Evolutionary conservation across 306 rosid species (phyloP).

Genomic region (Medicago lupulina): DNA sequence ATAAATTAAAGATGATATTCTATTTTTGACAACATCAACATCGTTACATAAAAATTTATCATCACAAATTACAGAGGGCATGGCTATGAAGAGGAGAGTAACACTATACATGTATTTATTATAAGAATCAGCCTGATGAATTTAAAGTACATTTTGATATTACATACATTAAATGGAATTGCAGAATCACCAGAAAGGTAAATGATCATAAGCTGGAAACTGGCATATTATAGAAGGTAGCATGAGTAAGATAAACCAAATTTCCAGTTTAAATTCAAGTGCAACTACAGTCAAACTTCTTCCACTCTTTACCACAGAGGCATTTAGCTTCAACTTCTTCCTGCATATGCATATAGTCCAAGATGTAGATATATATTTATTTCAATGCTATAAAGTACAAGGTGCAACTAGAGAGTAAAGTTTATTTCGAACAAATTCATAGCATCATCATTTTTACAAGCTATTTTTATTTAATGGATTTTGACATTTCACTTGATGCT

Average conservation of each 20-base stretch:
- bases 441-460: slow-evolving; percentile 2
- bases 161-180: background rate
- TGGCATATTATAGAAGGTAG: slow-evolving; percentile 54
- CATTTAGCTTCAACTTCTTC: slow-evolving; percentile 70
- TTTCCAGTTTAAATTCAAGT: slow-evolving; percentile 63
- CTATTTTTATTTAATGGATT: background rate
- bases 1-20: too few species aligned
- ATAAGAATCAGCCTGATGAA: slow-evolving; percentile 1
- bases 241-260: slow-evolving; percentile 53
- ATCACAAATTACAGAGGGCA: too few species aligned
- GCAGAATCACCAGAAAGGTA: slow-evolving; percentile 23
- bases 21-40: too few species aligned
- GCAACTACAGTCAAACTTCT: slow-evolving; percentile 70
- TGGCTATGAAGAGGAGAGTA: too few species aligned
- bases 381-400: background rate
- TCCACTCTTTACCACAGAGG: slow-evolving; percentile 72
- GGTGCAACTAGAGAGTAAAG: background rate
- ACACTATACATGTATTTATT: background rate
- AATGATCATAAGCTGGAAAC: slow-evolving; percentile 45
- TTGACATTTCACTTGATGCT: background rate
- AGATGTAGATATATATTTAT: background rate
- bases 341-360: slow-evolving; percentile 45
- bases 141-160: background rate
- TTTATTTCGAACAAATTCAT: background rate
- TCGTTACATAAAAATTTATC: too few species aligned